These are phyloP conservation scores for Santalum album DNA, from an alignment of 164 flowering plant species.

Conservation along the genomic window DNA sequence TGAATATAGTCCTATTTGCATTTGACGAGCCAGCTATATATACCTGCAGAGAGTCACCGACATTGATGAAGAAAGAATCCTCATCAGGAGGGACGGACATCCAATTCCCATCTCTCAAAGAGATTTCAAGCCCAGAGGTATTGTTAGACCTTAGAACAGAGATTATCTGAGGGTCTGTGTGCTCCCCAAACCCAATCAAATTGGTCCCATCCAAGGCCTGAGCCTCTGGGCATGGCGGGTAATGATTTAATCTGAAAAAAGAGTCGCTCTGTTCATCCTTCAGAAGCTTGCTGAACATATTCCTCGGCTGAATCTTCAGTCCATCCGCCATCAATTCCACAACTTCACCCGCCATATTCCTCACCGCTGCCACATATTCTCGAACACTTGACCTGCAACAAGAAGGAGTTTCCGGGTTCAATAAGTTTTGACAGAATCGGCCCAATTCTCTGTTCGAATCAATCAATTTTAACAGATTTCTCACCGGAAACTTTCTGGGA, in stretches of 20 bases:
- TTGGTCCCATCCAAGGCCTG: constrained; percentile 14
- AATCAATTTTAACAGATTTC: background rate
- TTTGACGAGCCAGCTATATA: background rate
- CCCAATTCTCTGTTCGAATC: no score
- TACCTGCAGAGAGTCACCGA: constrained; percentile 43
- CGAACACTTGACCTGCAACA: constrained; percentile 16
- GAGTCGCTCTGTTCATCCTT: constrained; percentile 35
- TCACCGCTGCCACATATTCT: constrained; percentile 20
- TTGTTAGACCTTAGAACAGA: constrained; percentile 34
- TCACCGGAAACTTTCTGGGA: constrained; percentile 21
- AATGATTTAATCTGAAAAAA: constrained; percentile 28
- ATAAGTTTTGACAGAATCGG: no score
- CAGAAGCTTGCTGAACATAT: constrained; percentile 29
- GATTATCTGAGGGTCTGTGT: constrained; percentile 41
- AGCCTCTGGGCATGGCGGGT: constrained; percentile 28
- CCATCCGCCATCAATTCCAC: constrained; percentile 32
- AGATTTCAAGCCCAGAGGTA: constrained; percentile 30
- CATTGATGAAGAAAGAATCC: constrained; percentile 32
- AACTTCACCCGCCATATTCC: constrained; percentile 25
- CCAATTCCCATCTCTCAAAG: constrained; percentile 25
- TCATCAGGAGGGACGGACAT: constrained; percentile 30
- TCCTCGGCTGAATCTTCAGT: constrained; percentile 19
- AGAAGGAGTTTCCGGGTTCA: background rate
- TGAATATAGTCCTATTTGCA: no score
- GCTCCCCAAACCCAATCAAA: constrained; percentile 35